Evolutionary conservation across 768 basidiomycete genomes (phyloP).

Genomic region (Lactarius sanguifluus): DNA sequence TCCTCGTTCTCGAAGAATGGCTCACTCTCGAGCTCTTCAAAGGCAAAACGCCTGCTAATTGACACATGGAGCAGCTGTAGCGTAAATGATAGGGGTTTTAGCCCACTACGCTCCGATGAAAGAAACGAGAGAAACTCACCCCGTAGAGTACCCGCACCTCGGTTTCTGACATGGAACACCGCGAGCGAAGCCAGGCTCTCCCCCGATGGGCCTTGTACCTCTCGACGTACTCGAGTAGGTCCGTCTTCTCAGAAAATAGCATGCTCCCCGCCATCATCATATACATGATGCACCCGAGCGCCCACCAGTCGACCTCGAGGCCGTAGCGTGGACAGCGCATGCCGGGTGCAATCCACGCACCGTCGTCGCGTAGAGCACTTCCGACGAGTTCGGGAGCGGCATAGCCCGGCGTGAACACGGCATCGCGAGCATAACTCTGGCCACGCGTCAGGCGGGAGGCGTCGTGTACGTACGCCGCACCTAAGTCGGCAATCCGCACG

Average conservation of each 20-base stretch:
- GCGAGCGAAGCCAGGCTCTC: slow-evolving; percentile 24
- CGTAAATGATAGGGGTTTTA: not conserved
- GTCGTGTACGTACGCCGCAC: slow-evolving; percentile 26
- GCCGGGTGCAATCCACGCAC: slow-evolving; percentile 22
- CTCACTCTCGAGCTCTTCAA: slow-evolving; percentile 26
- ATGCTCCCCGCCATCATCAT: slow-evolving; percentile 26
- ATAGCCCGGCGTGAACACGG: slow-evolving; percentile 28
- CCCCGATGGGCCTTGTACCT: slow-evolving; percentile 20
- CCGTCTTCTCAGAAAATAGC: slow-evolving; percentile 26
- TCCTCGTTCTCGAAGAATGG: slow-evolving; percentile 28
- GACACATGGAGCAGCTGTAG: slow-evolving; percentile 24
- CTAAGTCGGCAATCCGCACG: slow-evolving; percentile 29
- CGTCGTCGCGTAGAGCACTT: slow-evolving; percentile 16
- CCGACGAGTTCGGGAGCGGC: slow-evolving; percentile 28
- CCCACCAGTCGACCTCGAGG: slow-evolving; percentile 31
- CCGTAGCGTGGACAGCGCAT: slow-evolving; percentile 25
- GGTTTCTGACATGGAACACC: slow-evolving; percentile 17
- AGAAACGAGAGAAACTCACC: slow-evolving; percentile 10
- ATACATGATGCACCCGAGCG: slow-evolving; percentile 30
- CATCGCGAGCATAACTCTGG: slow-evolving; percentile 25
- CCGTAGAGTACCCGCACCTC: slow-evolving; percentile 26
- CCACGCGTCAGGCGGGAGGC: slow-evolving; percentile 24
- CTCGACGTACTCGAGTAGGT: slow-evolving; percentile 25
- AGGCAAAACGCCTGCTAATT: slow-evolving; percentile 25
- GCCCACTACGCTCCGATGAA: not conserved